Conservation (phyloP, 148 eudicot species). For the Camellia sinensis region DNA sequence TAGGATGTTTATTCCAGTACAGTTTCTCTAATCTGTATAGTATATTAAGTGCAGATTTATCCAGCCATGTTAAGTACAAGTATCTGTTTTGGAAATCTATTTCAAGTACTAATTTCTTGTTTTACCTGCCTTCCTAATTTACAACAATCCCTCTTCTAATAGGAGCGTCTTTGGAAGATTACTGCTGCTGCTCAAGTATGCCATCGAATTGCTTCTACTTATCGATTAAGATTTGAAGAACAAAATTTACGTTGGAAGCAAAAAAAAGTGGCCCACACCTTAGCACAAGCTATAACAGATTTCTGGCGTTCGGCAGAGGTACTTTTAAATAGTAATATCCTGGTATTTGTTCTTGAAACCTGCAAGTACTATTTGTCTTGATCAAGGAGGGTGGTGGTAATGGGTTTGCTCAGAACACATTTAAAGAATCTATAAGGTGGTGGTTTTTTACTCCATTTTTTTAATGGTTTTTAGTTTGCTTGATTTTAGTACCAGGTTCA, state of each 20-base stretch:
- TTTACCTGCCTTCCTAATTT: constrained; percentile 10
- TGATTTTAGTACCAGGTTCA: background rate
- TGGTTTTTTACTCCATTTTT: background rate
- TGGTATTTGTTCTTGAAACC: constrained; percentile 21
- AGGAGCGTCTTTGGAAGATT: constrained; percentile 94
- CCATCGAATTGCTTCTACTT: constrained; percentile 52
- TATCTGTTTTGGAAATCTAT: background rate
- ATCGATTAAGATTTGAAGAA: constrained; percentile 53
- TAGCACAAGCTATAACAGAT: constrained; percentile 75
- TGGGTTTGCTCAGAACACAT: constrained; percentile 9
- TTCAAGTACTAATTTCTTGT: background rate
- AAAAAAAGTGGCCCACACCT: constrained; percentile 54
- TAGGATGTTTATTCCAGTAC: background rate
- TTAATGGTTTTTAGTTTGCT: background rate
- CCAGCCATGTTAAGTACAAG: background rate
- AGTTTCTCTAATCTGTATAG: background rate
- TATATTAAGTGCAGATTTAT: constrained; percentile 1
- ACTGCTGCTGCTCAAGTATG: constrained; percentile 81
- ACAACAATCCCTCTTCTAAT: constrained; percentile 10
- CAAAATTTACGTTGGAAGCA: constrained; percentile 41
- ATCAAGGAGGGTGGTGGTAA: constrained; percentile 18
- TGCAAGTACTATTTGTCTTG: constrained; percentile 21
- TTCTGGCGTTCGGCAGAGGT: constrained; percentile 79
- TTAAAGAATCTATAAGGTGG: background rate
- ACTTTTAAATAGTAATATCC: constrained; percentile 19